phyloP scores from a whole-genome alignment of 2,329 filamentous ascomycete genomes.

The Aspergillus quadrilineatus region DNA sequence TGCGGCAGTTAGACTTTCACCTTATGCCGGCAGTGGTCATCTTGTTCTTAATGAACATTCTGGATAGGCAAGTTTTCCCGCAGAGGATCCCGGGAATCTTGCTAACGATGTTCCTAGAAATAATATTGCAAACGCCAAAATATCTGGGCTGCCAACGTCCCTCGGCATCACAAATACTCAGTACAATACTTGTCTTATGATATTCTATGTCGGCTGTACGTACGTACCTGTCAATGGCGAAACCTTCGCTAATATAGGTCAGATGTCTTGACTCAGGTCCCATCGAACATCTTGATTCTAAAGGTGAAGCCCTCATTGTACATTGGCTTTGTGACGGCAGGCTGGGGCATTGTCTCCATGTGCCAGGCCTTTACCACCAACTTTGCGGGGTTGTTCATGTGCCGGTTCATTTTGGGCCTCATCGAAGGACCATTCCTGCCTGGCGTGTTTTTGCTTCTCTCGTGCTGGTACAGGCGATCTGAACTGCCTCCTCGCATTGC shows the following conservation, averaged over 20 bases:
- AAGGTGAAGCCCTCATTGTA: slow-evolving; percentile 5
- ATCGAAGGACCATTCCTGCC: background rate
- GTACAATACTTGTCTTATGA: slow-evolving; percentile 2
- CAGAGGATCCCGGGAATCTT: no score
- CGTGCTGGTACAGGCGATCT: slow-evolving; percentile 2
- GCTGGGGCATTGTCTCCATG: slow-evolving; percentile 2
- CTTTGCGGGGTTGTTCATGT: slow-evolving; percentile 3
- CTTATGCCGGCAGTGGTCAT: slow-evolving; percentile 2
- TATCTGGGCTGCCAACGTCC: background rate
- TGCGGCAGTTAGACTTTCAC: background rate
- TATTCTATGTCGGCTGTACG: slow-evolving; percentile 1
- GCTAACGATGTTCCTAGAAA: no score
- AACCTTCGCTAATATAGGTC: background rate
- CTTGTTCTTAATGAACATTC: slow-evolving; percentile 6
- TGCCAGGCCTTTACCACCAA: slow-evolving; percentile 3
- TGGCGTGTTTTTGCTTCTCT: background rate
- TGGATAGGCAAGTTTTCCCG: background rate
- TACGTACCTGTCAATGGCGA: background rate
- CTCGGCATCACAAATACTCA: background rate
- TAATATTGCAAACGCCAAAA: slow-evolving; percentile 4
- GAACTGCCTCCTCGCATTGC: slow-evolving; percentile 3
- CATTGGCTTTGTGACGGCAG: background rate
- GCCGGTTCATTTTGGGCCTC: background rate
- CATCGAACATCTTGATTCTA: background rate
- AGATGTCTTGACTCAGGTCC: slow-evolving; percentile 4